Evolutionary conservation across 345 rosid genomes (phyloP).

Genomic region (Salix exigua): DNA sequence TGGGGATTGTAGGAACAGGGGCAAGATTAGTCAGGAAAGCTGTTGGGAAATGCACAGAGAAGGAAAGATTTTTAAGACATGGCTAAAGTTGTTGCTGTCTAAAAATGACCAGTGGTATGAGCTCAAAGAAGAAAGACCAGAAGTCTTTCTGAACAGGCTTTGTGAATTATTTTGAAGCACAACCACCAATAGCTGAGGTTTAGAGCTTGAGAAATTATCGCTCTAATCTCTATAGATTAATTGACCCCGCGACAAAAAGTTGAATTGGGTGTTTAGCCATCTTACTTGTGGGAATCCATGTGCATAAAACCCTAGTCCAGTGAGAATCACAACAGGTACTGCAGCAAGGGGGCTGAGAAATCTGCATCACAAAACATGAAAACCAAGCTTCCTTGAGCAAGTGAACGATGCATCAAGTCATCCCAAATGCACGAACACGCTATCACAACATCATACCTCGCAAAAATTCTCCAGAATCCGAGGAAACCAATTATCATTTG

Average conservation of each 20-base stretch:
- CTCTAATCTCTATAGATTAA: background rate
- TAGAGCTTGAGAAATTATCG: background rate
- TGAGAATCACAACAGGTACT: constrained; percentile 76
- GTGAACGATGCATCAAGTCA: background rate
- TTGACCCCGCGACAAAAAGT: background rate
- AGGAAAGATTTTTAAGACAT: background rate
- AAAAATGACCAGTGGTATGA: background rate
- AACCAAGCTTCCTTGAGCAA: background rate
- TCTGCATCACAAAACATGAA: constrained; percentile 38
- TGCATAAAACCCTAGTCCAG: constrained; percentile 70
- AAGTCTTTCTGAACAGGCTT: background rate
- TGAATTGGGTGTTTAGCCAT: constrained; percentile 1
- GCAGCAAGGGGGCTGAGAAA: constrained; percentile 78
- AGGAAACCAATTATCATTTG: constrained; percentile 69
- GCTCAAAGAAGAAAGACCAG: background rate
- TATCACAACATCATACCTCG: constrained; percentile 36
- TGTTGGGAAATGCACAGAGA: background rate
- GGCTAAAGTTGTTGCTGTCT: background rate
- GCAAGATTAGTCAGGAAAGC: background rate
- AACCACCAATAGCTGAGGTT: background rate
- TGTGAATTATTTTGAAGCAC: background rate
- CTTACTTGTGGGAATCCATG: constrained; percentile 76
- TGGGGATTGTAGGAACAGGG: background rate
- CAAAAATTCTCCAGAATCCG: constrained; percentile 76
- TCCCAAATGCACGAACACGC: background rate